phyloP scores from a whole-genome alignment of 1,284 basidiomycete genomes.

The Takashimella koratensis region DNA sequence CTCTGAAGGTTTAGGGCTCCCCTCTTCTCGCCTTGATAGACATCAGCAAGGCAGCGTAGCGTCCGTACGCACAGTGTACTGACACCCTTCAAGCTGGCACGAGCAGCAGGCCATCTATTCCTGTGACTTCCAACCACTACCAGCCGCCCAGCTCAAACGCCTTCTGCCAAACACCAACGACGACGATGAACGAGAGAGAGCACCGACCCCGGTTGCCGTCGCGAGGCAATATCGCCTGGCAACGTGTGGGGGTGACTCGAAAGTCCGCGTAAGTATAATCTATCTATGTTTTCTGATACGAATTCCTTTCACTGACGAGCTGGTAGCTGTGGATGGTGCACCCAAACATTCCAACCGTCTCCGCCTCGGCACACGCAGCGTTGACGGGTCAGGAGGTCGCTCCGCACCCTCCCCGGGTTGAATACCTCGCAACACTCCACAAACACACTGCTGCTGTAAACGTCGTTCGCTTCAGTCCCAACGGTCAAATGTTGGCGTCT shows the following conservation, averaged over 20 bases:
- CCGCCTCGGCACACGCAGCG: constrained; percentile 54
- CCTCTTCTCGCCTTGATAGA: too few species aligned
- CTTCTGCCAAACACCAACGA: constrained; percentile 42
- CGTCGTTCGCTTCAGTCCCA: constrained; percentile 92
- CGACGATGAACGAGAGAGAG: constrained; percentile 28
- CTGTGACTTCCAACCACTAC: constrained; percentile 83
- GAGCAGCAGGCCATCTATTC: constrained; percentile 86
- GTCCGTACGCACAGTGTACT: too few species aligned
- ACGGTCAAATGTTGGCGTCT: constrained; percentile 87
- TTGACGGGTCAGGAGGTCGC: constrained; percentile 54
- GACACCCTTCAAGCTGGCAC: too few species aligned
- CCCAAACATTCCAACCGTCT: constrained; percentile 71
- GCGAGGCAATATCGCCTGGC: constrained; percentile 75
- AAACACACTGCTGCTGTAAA: constrained; percentile 95
- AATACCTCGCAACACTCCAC: constrained; percentile 90
- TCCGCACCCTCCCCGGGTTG: constrained; percentile 76
- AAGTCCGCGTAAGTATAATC: constrained; percentile 74
- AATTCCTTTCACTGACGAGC: background rate
- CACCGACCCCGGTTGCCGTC: constrained; percentile 27
- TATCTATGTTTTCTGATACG: constrained; percentile 8
- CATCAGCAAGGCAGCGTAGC: too few species aligned
- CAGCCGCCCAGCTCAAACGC: constrained; percentile 49
- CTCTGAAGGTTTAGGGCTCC: too few species aligned
- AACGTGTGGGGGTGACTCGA: constrained; percentile 94
- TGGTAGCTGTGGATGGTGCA: constrained; percentile 89